Evolutionary conservation across 371 early-diverging fungal genomes (phyloP), one percentile per base, ranked within the genome.

Genomic region (Mortierella sp.): DNA sequence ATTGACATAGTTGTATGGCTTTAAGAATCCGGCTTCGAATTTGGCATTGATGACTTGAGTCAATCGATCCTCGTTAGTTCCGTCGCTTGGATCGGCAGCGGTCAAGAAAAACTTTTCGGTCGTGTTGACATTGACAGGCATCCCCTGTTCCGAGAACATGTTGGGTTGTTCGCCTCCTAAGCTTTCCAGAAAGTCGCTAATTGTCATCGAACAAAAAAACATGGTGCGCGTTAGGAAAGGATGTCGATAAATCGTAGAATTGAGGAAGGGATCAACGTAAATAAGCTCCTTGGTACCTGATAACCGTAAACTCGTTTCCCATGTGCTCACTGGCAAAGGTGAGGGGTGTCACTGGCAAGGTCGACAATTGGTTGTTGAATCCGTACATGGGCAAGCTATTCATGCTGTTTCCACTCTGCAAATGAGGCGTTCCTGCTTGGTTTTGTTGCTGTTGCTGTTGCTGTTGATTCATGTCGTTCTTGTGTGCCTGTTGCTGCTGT

Each of bases 1-100:
- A 88, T 93, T 95, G 77, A 96, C 96, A 89, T 97, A 97, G 88
- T 98, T 97, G 92, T 96, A 97, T 1, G 98, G 98, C 82, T 96
- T 97, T 72, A 98, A 87, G 77, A 97, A 92, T 0, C 98, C 98
- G 3, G 97, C 97, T 80, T 97, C 96, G 76, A 95, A 97, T 88
- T 98, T 98, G 54, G 97, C 97, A 78, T 94, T 94, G 85, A 98
- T 95, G 26, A 97, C 95, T 81, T 97, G 95, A 26, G 93, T 96
- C 80, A 97, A 88, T 70, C 96, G 94, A 77, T 96, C 97, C 84
- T 96, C 95, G 24, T 92, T 89, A 45, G 95, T 92, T 28, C 95
- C 95, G 83, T 96, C 97, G 8, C 91, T 91, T 0, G 97, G 97
- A 87, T 98, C 96, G 0, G 97, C 97, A 0, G 97, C 96, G 3